Base-by-base conservation (phyloP, 805 yeast genomes). In the Alloascoidea africana region DNA sequence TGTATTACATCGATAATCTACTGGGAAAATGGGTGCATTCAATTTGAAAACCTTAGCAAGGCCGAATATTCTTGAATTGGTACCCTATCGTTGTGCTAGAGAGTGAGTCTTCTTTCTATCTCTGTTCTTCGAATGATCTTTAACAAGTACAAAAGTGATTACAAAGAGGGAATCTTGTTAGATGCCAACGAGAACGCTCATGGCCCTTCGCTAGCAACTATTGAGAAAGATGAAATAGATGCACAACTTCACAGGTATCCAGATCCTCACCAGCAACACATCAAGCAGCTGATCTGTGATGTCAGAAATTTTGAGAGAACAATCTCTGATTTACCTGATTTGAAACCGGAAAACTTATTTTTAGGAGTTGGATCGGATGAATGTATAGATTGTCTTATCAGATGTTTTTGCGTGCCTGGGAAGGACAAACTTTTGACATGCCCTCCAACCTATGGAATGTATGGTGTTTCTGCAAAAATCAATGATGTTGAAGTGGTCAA, bases 371-470 rank as follows among this genome's bases (percentile, higher is more conserved):
- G 98, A 1, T 87, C 96, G 1, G 98, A 91, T 56, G 98, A 91
- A 58, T 75, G 91, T 49, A 86, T 91, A 42, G 98, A 91, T 54
- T 70, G 91, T 32, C 59, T 89, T 39, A 76, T 91, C 43, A 65
- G 98, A 48, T 83, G 94, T 39, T 69, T 80, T 38, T 83, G 96
- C 51, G 62, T 57, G 3, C 98, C 98, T 2, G 82, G 81, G 2
- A 66, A 63, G 44, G 96, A 87, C 42, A 89, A 85, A 54, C 58
- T 91, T 51, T 59, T 91, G 47, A 73, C 74, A 1, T 77, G 94
- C 55, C 96, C 97, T 2, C 97, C 98, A 33, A 91, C 98, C 0
- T 91, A 91, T 52, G 96, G 97, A 4, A 91, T 91, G 98, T 91
- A 91, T 64, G 61, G 81, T 3, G 87, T 91, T 23, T 80, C 94